Base-by-base conservation (phyloP, 352 stramenopile genomes). In the Phytopythium delawarense region DNA sequence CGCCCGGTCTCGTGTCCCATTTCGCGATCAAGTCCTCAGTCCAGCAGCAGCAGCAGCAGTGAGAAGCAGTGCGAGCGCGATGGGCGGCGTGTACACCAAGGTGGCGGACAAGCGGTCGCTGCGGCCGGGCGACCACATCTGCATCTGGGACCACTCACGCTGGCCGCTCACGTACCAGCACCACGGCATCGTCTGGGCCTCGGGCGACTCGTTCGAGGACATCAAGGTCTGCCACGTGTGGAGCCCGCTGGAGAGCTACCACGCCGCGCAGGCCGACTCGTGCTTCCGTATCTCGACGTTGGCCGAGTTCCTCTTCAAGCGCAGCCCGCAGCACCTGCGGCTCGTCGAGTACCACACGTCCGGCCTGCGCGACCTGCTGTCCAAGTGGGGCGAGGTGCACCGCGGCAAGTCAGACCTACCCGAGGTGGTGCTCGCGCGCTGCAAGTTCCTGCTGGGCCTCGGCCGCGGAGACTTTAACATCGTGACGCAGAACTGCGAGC, bases 121-220 rank as follows among this genome's bases (percentile, higher is more conserved):
- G 57, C 80, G 83, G 18, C 80, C 83, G 12, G 83, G 78, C 45
- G 82, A 91, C 67, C 82, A 91, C 67, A 80, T 91, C 32, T 79
- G 71, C 54, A 86, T 91, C 63, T 91, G 82, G 82, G 82, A 91
- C 63, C 70, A 80, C 66, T 89, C 78, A 52, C 82, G 79, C 45
- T 91, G 82, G 82, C 82, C 82, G 20, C 80, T 91, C 54, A 76
- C 74, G 46, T 91, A 91, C 66, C 79, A 89, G 69, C 82, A 91
- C 64, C 82, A 91, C 62, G 82, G 82, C 37, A 87, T 91, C 56
- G 75, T 91, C 23, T 89, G 76, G 78, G 74, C 75, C 7, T 84
- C 79, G 13, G 75, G 76, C 45, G 71, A 76, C 30, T 70, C 63
- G 23, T 64, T 71, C 23, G 65, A 64, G 15, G 72, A 84, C 35